These are phyloP conservation scores for Orbilia quercus DNA, from an alignment of 2,329 filamentous ascomycete species.

Conservation along the genomic window DNA sequence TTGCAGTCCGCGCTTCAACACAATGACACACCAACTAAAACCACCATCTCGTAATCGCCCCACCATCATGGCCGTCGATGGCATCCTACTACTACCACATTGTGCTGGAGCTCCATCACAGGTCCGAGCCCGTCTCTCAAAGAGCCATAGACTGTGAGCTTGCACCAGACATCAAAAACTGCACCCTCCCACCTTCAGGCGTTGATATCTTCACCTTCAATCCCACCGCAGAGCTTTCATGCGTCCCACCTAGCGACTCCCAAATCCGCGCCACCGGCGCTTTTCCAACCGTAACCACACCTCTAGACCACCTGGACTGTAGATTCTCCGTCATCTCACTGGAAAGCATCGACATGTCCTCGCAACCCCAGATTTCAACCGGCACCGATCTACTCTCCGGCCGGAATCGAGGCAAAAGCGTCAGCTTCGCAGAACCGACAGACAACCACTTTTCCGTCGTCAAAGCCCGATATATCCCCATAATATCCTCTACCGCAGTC, in stretches of 20 bases:
- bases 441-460: conserved; percentile 68
- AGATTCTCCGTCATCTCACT: conserved; percentile 46
- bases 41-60: neutral
- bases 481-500: conserved; percentile 75
- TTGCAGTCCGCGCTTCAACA: too few relatives aligned
- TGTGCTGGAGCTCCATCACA: conserved; percentile 36
- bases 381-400: conserved; percentile 18
- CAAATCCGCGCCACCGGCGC: neutral
- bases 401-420: conserved; percentile 46
- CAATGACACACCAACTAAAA: neutral
- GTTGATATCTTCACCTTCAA: conserved; percentile 45
- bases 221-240: conserved; percentile 21
- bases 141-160: conserved; percentile 26
- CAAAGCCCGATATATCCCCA: conserved; percentile 80
- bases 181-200: conserved; percentile 15
- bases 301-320: conserved; percentile 35
- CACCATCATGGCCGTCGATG: conserved; percentile 10
- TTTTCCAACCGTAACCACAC: conserved; percentile 3
- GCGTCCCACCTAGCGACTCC: conserved; percentile 9
- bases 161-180: conserved; percentile 24
- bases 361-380: conserved; percentile 14
- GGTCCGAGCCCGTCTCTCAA: conserved; percentile 28
- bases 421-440: conserved; percentile 44
- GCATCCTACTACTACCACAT: conserved; percentile 55
- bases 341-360: conserved; percentile 51